These are phyloP conservation scores for Kodamaea hsintzibuensis DNA, from an alignment of 805 yeast genomes.

Conservation along the genomic window DNA sequence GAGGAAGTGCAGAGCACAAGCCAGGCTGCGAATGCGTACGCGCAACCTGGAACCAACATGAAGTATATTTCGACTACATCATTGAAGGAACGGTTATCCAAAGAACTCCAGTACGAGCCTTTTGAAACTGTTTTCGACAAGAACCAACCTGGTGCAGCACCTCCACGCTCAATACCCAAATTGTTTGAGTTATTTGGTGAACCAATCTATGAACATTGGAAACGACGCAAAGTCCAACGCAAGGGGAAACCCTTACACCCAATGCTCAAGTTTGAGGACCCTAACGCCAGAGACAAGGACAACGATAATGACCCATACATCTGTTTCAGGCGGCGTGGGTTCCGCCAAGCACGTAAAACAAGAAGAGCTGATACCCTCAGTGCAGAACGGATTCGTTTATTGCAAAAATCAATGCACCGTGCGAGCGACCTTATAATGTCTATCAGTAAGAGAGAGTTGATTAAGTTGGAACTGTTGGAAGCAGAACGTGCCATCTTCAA, in stretches of 20 bases:
- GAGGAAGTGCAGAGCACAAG: constrained; percentile 32
- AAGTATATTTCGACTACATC: constrained; percentile 52
- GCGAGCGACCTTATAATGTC: constrained; percentile 69
- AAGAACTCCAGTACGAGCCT: constrained; percentile 54
- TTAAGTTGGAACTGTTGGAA: constrained; percentile 60
- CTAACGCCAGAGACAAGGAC: constrained; percentile 72
- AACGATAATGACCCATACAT: constrained; percentile 89
- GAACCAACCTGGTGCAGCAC: constrained; percentile 20
- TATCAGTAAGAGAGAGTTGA: constrained; percentile 73
- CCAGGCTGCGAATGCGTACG: constrained; percentile 23
- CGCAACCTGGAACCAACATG: constrained; percentile 29
- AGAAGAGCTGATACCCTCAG: constrained; percentile 91
- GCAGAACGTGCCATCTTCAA: constrained; percentile 70
- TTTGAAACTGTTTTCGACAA: constrained; percentile 63
- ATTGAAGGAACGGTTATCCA: constrained; percentile 57
- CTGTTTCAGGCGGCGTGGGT: constrained; percentile 93
- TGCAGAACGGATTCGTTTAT: constrained; percentile 73
- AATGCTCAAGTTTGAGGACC: constrained; percentile 78
- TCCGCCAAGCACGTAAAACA: constrained; percentile 93
- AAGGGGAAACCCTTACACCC: constrained; percentile 76
- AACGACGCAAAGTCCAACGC: constrained; percentile 63
- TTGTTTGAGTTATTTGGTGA: constrained; percentile 63
- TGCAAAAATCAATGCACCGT: constrained; percentile 74
- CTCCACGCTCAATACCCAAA: constrained; percentile 45
- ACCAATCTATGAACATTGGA: constrained; percentile 80